Conservation (phyloP, 768 basidiomycete species). For the Pleurotus djamor region DNA sequence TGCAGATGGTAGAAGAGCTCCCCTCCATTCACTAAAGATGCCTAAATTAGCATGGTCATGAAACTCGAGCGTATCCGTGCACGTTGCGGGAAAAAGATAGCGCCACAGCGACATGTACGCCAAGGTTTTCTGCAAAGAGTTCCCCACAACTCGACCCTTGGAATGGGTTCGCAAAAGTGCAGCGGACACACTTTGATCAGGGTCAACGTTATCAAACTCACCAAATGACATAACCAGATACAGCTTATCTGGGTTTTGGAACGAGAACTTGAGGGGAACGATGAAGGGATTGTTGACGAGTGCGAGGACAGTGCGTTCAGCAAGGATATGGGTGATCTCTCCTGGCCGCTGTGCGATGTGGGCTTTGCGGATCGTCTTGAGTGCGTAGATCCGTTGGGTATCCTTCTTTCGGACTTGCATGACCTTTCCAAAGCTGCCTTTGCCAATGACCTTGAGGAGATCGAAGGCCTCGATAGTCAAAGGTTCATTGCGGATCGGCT, state of each 20-base stretch:
- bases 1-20: conserved; percentile 98
- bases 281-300: conserved; percentile 99
- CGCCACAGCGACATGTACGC: no score
- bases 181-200: neutral
- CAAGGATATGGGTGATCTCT: conserved; percentile 97
- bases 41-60: neutral
- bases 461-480: conserved; percentile 98
- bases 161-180: no score
- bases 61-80: no score
- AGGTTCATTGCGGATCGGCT: conserved; percentile 77
- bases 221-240: conserved; percentile 98
- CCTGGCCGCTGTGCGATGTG: conserved; percentile 95
- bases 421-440: conserved; percentile 97
- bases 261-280: conserved; percentile 98
- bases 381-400: conserved; percentile 94
- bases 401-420: conserved; percentile 99
- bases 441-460: conserved; percentile 95
- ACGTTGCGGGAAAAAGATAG: no score
- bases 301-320: conserved; percentile 94
- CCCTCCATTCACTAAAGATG: conserved; percentile 81
- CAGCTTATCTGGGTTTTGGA: conserved; percentile 96
- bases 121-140: no score
- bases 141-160: no score
- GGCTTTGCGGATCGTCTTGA: conserved; percentile 98
- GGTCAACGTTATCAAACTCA: conserved; percentile 27